Percentiles rank a stretch among this genome's conserved stretches.
Conservation (phyloP, 2,329 filamentous ascomycete species). For the Aspergillus aculeatinus region DNA sequence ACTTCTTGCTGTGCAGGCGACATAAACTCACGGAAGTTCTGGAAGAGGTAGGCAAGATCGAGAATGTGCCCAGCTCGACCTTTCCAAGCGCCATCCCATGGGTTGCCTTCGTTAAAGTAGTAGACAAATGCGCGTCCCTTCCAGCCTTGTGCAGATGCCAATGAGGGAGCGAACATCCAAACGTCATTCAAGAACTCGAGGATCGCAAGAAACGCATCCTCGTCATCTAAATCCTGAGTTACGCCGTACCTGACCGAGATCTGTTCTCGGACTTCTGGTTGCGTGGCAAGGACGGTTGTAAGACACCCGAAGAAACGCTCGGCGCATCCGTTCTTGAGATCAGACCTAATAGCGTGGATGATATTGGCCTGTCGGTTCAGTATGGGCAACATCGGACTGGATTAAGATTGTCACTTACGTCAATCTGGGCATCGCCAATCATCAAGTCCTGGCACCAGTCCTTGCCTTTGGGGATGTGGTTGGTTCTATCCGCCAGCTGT, state of each 20-base stretch:
- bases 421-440: slow-evolving; percentile 50
- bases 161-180: slow-evolving; percentile 46
- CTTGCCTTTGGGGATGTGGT: slow-evolving; percentile 40
- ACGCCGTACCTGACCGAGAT: slow-evolving; percentile 45
- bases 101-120: slow-evolving; percentile 50
- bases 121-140: slow-evolving; percentile 39
- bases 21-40: slow-evolving; percentile 47
- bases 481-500: slow-evolving; percentile 22
- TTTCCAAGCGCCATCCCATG: slow-evolving; percentile 46
- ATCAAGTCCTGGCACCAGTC: slow-evolving; percentile 50
- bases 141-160: slow-evolving; percentile 43
- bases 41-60: slow-evolving; percentile 47
- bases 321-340: slow-evolving; percentile 23
- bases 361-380: slow-evolving; percentile 26
- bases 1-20: slow-evolving; percentile 31
- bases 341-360: slow-evolving; percentile 28
- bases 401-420: slow-evolving; percentile 35
- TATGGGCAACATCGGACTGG: neutral
- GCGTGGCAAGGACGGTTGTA: slow-evolving; percentile 16
- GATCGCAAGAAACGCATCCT: slow-evolving; percentile 44
- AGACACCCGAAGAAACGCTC: slow-evolving; percentile 24
- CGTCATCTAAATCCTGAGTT: slow-evolving; percentile 35
- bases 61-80: slow-evolving; percentile 46
- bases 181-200: slow-evolving; percentile 49
- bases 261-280: slow-evolving; percentile 27